phyloP scores from a whole-genome alignment of 2,329 filamentous ascomycete species.

The Falciphora oryzae region DNA sequence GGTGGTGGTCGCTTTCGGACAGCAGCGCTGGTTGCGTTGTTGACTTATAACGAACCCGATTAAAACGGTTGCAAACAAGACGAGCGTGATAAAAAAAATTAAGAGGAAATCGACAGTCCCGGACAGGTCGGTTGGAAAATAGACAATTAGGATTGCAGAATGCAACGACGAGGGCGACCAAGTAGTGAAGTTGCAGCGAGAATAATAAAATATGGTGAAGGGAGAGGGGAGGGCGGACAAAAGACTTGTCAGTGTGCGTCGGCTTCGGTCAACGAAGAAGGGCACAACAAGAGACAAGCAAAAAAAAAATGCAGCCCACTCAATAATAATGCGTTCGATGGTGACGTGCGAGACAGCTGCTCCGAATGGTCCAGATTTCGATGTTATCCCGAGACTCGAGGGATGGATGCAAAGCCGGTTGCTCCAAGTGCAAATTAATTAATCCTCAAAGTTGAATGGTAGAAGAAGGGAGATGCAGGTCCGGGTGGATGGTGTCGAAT shows the following conservation, averaged over 20 bases:
- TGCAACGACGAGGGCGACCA: background rate
- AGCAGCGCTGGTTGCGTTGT: background rate
- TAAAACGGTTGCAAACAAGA: background rate
- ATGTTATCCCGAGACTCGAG: background rate
- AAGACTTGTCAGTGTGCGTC: background rate
- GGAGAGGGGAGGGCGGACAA: background rate
- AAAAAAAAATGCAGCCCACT: conserved; percentile 3
- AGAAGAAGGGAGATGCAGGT: conserved; percentile 9
- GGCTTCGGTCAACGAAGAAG: conserved; percentile 6
- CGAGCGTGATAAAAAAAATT: background rate
- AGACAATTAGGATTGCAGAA: background rate
- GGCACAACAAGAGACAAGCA: background rate
- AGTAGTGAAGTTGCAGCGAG: background rate
- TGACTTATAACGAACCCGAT: background rate
- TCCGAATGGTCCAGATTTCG: background rate
- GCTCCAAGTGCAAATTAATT: background rate
- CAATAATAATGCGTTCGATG: background rate
- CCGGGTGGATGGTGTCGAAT: background rate
- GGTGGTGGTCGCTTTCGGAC: background rate
- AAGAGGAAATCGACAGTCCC: background rate
- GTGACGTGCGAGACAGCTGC: background rate
- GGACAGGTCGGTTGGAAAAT: background rate
- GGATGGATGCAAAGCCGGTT: background rate
- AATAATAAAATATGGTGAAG: background rate
- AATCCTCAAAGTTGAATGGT: background rate